Percentiles rank a stretch among this genome's conserved stretches.
Conservation (phyloP, 306 rosid species). For the Hippophae tibetana region DNA sequence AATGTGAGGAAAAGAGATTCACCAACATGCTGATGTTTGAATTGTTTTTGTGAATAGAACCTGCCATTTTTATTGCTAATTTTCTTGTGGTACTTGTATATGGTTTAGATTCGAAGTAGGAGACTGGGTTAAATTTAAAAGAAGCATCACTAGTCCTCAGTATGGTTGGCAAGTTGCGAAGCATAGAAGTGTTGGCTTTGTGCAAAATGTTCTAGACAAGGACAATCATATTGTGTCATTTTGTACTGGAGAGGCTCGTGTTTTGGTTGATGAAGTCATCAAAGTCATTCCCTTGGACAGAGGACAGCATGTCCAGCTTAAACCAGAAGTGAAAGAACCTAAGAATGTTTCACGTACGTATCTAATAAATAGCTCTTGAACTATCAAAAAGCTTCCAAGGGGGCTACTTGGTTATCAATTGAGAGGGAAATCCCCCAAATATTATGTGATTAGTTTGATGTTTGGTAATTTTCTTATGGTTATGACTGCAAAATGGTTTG, state of each 20-base stretch:
- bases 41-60: slow-evolving; percentile 10
- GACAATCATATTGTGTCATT: slow-evolving; percentile 74
- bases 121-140: slow-evolving; percentile 89
- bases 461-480: not conserved
- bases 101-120: slow-evolving; percentile 69
- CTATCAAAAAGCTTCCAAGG: not conserved
- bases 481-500: too few species aligned
- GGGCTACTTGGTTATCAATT: too few species aligned
- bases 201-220: slow-evolving; percentile 69
- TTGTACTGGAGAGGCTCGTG: slow-evolving; percentile 90
- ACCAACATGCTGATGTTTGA: not conserved
- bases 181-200: slow-evolving; percentile 86
- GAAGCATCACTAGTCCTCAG: slow-evolving; percentile 62
- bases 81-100: not conserved
- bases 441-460: not conserved
- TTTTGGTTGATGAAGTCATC: slow-evolving; percentile 70
- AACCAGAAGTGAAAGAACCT: slow-evolving; percentile 80
- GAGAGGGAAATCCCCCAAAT: too few species aligned
- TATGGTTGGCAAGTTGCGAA: slow-evolving; percentile 91
- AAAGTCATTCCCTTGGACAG: slow-evolving; percentile 90
- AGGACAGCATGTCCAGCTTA: slow-evolving; percentile 94
- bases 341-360: slow-evolving; percentile 37
- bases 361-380: not conserved
- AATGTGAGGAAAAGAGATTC: slow-evolving; percentile 37
- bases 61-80: not conserved